A percentile compares a stretch with the other conserved stretches of the same genome.
These are phyloP conservation scores for Karstenula rhodostoma DNA, from an alignment of 2,329 filamentous ascomycete genomes.

Conservation along the genomic window DNA sequence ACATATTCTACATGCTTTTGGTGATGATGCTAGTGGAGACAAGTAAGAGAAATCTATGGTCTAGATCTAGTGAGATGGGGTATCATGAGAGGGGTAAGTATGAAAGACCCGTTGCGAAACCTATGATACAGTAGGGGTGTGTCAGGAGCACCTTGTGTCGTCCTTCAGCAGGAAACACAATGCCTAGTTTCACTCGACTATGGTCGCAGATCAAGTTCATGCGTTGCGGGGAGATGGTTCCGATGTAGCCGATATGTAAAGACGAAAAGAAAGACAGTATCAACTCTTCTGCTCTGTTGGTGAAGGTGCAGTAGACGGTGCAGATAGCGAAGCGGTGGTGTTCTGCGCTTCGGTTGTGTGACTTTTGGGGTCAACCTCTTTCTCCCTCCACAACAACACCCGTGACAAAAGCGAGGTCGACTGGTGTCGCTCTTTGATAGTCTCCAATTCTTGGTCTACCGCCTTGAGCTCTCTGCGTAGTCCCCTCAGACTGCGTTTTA, in stretches of 20 bases:
- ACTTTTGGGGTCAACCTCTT: background rate
- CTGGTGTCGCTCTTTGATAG: slow-evolving; percentile 10
- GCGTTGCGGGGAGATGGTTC: no score
- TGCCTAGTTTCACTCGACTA: background rate
- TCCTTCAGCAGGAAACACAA: background rate
- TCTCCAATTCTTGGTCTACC: slow-evolving; percentile 9
- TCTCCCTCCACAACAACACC: slow-evolving; percentile 3
- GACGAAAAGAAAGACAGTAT: background rate
- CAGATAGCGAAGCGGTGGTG: background rate
- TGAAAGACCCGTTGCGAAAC: background rate
- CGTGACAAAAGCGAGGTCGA: background rate
- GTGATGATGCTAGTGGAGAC: slow-evolving; percentile 3
- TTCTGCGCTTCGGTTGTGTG: background rate
- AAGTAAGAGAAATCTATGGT: background rate
- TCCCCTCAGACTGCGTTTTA: slow-evolving; percentile 5
- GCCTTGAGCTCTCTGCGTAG: slow-evolving; percentile 6
- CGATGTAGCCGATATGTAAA: background rate
- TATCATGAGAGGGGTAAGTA: slow-evolving; percentile 49
- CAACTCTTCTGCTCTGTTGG: background rate
- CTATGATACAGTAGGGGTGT: background rate
- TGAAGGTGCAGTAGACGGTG: background rate
- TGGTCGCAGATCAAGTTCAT: background rate
- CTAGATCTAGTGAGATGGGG: slow-evolving; percentile 21
- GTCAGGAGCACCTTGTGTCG: background rate
- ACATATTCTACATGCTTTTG: slow-evolving; percentile 8